phyloP scores from a whole-genome alignment of 164 flowering plant species.

The Berberis thunbergii region DNA sequence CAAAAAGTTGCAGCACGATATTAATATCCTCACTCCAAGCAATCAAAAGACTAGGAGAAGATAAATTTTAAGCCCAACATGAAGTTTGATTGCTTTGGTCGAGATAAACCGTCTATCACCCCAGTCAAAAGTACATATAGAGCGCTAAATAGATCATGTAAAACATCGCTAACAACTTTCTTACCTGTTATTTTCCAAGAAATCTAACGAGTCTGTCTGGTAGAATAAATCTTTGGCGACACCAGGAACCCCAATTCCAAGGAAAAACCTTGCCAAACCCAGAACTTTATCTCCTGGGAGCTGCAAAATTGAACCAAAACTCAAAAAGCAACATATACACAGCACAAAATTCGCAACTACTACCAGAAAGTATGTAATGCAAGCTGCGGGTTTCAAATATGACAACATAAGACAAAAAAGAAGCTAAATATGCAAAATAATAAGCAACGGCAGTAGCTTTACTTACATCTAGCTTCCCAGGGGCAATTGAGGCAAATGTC shows the following conservation, averaged over 20 bases:
- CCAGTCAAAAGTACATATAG: not conserved
- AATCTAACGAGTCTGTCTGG: conserved; percentile 72
- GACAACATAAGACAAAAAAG: not conserved
- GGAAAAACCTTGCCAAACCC: conserved; percentile 88
- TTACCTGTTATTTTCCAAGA: conserved; percentile 74
- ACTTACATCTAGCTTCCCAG: conserved; percentile 62
- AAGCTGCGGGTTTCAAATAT: not conserved
- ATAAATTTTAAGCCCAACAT: too few relatives aligned
- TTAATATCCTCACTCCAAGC: too few relatives aligned
- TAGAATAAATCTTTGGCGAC: conserved; percentile 64
- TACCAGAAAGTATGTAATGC: not conserved
- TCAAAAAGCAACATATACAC: not conserved
- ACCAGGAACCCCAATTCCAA: conserved; percentile 82
- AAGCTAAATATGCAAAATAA: not conserved
- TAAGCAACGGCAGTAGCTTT: not conserved
- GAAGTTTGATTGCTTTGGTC: too few relatives aligned
- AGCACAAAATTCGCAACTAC: not conserved
- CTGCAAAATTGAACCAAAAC: conserved; percentile 33
- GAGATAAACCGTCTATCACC: too few relatives aligned
- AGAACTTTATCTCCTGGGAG: conserved; percentile 68
- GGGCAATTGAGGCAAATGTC: conserved; percentile 54
- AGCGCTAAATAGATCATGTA: not conserved
- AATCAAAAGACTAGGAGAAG: too few relatives aligned
- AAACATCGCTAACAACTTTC: not conserved
- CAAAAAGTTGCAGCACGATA: too few relatives aligned